A percentile compares a stretch with the other conserved stretches of the same genome.
These are phyloP conservation scores for Graphiopsis chlorocephala DNA, from an alignment of 2,329 filamentous ascomycete genomes.

Conservation along the genomic window DNA sequence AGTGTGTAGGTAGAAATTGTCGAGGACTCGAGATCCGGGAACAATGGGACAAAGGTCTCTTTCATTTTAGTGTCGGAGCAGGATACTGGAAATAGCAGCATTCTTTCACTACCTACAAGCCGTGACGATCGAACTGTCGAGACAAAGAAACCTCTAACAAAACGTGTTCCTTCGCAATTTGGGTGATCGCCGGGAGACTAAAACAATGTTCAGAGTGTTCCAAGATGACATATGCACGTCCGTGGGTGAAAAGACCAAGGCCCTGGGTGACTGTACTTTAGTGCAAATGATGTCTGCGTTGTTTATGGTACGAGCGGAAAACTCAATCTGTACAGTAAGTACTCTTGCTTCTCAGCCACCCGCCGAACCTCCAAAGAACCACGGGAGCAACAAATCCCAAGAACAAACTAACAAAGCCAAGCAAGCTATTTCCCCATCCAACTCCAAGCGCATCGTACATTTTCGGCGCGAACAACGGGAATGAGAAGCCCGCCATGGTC, in stretches of 20 bases:
- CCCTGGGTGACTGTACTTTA: not conserved
- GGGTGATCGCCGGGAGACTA: not conserved
- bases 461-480: constrained; percentile 49
- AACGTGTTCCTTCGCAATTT: not conserved
- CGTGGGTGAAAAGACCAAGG: not conserved
- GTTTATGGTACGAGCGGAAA: not conserved
- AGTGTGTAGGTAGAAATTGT: not conserved
- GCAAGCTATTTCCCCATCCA: constrained; percentile 57
- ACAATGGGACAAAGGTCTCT: not conserved
- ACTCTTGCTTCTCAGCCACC: constrained; percentile 26
- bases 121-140: not conserved
- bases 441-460: constrained; percentile 40
- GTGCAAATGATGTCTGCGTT: not conserved
- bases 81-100: not conserved
- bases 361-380: constrained; percentile 37
- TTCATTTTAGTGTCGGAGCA: not conserved
- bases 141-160: not conserved
- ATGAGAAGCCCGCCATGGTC: constrained; percentile 49
- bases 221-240: not conserved
- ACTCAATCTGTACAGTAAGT: constrained; percentile 20
- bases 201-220: not conserved
- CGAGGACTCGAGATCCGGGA: not conserved
- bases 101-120: not conserved
- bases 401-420: constrained; percentile 51
- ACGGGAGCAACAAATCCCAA: constrained; percentile 36